A percentile compares a stretch with the other conserved stretches of the same genome.
These are phyloP conservation scores for Camelina hispida DNA, from an alignment of 345 rosid genomes.

Conservation along the genomic window DNA sequence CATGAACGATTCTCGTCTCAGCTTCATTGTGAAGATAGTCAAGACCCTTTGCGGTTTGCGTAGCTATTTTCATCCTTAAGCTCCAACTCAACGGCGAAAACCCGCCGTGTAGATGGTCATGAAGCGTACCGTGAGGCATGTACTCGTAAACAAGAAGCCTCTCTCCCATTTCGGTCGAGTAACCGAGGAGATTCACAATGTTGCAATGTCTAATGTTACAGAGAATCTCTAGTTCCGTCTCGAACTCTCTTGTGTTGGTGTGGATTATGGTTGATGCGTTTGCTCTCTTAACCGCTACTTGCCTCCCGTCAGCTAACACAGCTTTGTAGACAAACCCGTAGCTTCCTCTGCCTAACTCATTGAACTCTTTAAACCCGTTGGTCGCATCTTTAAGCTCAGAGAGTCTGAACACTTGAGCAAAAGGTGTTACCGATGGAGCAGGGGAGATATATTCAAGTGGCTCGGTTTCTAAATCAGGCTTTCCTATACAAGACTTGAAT, in stretches of 20 bases:
- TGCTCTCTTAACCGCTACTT: slow-evolving; percentile 90
- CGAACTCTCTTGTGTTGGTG: slow-evolving; percentile 77
- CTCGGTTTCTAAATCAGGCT: slow-evolving; percentile 56
- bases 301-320: slow-evolving; percentile 73
- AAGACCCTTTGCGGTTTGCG: slow-evolving; percentile 85
- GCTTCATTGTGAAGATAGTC: slow-evolving; percentile 85
- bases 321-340: slow-evolving; percentile 93
- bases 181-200: slow-evolving; percentile 86
- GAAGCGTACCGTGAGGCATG: slow-evolving; percentile 91
- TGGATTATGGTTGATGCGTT: slow-evolving; percentile 96
- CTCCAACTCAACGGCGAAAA: slow-evolving; percentile 76
- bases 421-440: slow-evolving; percentile 50
- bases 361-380: slow-evolving; percentile 93
- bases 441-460: slow-evolving; percentile 43
- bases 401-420: slow-evolving; percentile 81
- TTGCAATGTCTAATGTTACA: slow-evolving; percentile 77
- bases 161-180: slow-evolving; percentile 89
- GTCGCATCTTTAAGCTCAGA: slow-evolving; percentile 92
- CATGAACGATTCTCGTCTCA: slow-evolving; percentile 66
- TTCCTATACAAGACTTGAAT: slow-evolving; percentile 64
- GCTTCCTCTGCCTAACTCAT: slow-evolving; percentile 88
- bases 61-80: slow-evolving; percentile 63
- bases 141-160: slow-evolving; percentile 86
- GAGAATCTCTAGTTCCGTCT: slow-evolving; percentile 72
- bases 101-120: slow-evolving; percentile 82